A percentile compares a stretch with the other conserved stretches of the same genome.
These are phyloP conservation scores for Clonostachys rhizophaga DNA, from an alignment of 2,329 filamentous ascomycete genomes.

Conservation along the genomic window DNA sequence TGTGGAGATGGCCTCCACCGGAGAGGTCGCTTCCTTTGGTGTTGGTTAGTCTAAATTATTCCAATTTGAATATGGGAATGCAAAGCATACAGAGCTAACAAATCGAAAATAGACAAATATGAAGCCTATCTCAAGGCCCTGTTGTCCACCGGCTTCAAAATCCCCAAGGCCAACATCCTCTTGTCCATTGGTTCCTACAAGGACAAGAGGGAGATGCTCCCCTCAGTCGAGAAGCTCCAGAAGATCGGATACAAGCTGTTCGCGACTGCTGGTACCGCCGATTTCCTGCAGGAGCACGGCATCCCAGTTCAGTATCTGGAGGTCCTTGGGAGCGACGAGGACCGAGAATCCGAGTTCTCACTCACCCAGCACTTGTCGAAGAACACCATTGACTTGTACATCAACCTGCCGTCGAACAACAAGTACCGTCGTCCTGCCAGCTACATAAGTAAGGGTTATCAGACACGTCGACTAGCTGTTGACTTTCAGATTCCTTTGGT, in stretches of 20 bases:
- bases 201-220: slow-evolving; percentile 96
- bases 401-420: slow-evolving; percentile 98
- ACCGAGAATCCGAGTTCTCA: slow-evolving; percentile 93
- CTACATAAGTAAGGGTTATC: slow-evolving; percentile 98
- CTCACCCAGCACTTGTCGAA: slow-evolving; percentile 94
- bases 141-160: slow-evolving; percentile 91
- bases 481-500: slow-evolving; percentile 95
- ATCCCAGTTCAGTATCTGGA: slow-evolving; percentile 93
- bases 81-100: no score
- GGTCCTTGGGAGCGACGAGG: slow-evolving; percentile 72
- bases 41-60: slow-evolving; percentile 31
- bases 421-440: slow-evolving; percentile 93
- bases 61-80: no score
- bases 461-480: slow-evolving; percentile 94
- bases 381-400: slow-evolving; percentile 97
- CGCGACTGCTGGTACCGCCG: slow-evolving; percentile 91
- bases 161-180: slow-evolving; percentile 92
- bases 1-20: slow-evolving; percentile 98
- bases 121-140: slow-evolving; percentile 97
- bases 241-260: slow-evolving; percentile 93
- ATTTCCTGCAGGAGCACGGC: slow-evolving; percentile 91
- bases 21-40: slow-evolving; percentile 96
- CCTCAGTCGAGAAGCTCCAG: slow-evolving; percentile 84
- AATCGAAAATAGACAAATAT: slow-evolving; percentile 60
- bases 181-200: slow-evolving; percentile 96